Base-by-base conservation (phyloP, 169 alveolate species). In the Theileria parva region DNA sequence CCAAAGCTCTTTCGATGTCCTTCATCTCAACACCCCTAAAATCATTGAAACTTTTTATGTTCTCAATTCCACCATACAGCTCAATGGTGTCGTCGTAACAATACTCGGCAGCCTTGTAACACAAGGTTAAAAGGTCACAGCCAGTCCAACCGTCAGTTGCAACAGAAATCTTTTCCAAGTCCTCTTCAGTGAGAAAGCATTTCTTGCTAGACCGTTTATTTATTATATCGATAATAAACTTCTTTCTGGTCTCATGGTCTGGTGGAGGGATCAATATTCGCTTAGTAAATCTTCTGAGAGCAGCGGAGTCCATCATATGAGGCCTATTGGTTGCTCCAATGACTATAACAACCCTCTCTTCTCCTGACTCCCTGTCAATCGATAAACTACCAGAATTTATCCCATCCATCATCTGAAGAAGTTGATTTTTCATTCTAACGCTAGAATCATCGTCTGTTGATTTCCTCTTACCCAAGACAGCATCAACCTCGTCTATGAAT, bases 321-420 rank as follows among this genome's bases (percentile, higher is more conserved):
- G 98, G 98, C 59, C 98, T 88, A 80, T 96, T 96, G 2, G 99
- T 96, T 13, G 99, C 99, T 2, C 97, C 99, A 28, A 95, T 91
- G 37, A 96, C 96, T 23, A 95, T 94, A 23, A 93, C 93, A 57
- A 92, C 89, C 6, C 92, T 90, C 34, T 89, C 92, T 53, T 81
- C 77, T 77, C 91, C 88, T 37, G 96, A 92, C 7, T 55, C 64
- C 64, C 12, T 55, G 64, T 55, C 64, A 4, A 17, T 8, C 4
- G 64, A 55, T n/a, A 55, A 21, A 55, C 64, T 55, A 15, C 64
- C 64, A 21, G 64, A 55, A 30, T 95, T 96, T 23, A 96, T 94
- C 17, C 99, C 99, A 86, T 96, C 99, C 77, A 95, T 86, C 95
- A 95, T 93, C 37, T 95, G 97, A 51, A 95, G 83, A 78, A 96